phyloP scores from a whole-genome alignment of 768 basidiomycete species.

The Suillus plorans region DNA sequence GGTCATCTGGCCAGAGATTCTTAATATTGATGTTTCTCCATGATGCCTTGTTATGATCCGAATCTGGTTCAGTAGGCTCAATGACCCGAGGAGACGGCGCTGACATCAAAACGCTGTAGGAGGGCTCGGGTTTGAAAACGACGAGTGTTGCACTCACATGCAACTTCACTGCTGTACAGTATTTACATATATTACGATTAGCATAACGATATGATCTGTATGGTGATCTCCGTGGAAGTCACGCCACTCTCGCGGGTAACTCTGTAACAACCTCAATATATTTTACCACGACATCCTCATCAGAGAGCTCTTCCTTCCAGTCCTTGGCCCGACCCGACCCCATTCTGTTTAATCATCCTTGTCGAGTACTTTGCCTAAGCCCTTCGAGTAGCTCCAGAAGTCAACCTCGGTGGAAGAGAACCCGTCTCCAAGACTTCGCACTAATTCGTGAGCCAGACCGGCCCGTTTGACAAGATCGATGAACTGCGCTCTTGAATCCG shows the following conservation, averaged over 20 bases:
- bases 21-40: conserved; percentile 1
- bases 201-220: not conserved
- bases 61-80: conserved; percentile 7
- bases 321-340: not conserved
- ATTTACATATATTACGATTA: not conserved
- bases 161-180: not conserved
- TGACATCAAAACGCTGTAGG: not conserved
- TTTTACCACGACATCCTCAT: not conserved
- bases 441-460: conserved; percentile 38
- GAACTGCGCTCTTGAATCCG: conserved; percentile 72
- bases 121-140: not conserved
- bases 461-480: conserved; percentile 51
- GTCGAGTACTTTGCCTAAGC: conserved; percentile 8
- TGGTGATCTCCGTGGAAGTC: not conserved
- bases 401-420: conserved; percentile 46
- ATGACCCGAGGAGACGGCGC: conserved; percentile 2
- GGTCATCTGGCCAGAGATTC: conserved; percentile 29
- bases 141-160: not conserved
- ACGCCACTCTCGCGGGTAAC: not conserved
- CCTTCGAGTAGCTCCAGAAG: conserved; percentile 65
- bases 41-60: not conserved
- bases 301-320: not conserved
- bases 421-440: conserved; percentile 20
- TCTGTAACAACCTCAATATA: not conserved
- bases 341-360: not conserved